phyloP scores from a whole-genome alignment of 371 early-diverging fungal genomes.

The Mucor irregularis region DNA sequence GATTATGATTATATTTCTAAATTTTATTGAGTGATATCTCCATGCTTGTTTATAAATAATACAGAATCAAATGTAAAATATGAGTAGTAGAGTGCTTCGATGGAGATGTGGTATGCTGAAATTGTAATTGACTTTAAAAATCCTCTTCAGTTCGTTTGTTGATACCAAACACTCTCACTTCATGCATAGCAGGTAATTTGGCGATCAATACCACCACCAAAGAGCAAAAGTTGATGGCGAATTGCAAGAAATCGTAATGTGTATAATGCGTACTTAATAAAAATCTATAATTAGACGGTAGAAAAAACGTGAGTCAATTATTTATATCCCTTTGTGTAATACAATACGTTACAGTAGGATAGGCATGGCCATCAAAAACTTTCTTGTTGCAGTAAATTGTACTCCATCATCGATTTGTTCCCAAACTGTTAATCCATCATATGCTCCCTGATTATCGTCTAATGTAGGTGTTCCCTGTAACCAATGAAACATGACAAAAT shows the following conservation, averaged over 20 bases:
- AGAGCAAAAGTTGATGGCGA: slow-evolving; percentile 82
- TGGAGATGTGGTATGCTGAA: not conserved
- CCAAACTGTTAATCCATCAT: slow-evolving; percentile 92
- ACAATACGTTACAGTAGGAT: slow-evolving; percentile 78
- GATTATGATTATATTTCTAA: no score
- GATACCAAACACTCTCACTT: slow-evolving; percentile 93
- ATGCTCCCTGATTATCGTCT: slow-evolving; percentile 90
- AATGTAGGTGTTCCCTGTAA: slow-evolving; percentile 91
- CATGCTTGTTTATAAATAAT: no score
- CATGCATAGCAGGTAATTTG: slow-evolving; percentile 92
- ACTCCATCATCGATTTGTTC: slow-evolving; percentile 96
- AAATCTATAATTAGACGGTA: slow-evolving; percentile 75
- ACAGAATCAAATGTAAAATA: no score
- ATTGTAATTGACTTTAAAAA: not conserved
- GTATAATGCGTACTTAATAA: slow-evolving; percentile 92
- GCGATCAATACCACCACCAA: slow-evolving; percentile 85
- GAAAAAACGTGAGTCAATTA: no score
- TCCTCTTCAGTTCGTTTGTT: slow-evolving; percentile 12
- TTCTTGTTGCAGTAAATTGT: slow-evolving; percentile 94
- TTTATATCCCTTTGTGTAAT: not conserved
- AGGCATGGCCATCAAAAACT: slow-evolving; percentile 90
- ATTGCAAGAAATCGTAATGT: slow-evolving; percentile 85
- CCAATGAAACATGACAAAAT: slow-evolving; percentile 95
- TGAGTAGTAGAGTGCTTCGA: no score
- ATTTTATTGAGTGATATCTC: no score